Evolutionary conservation across 2,329 filamentous ascomycete genomes (phyloP), one percentile per base, ranked within the genome.

Genomic region (Rhytidhysteron rufulum): DNA sequence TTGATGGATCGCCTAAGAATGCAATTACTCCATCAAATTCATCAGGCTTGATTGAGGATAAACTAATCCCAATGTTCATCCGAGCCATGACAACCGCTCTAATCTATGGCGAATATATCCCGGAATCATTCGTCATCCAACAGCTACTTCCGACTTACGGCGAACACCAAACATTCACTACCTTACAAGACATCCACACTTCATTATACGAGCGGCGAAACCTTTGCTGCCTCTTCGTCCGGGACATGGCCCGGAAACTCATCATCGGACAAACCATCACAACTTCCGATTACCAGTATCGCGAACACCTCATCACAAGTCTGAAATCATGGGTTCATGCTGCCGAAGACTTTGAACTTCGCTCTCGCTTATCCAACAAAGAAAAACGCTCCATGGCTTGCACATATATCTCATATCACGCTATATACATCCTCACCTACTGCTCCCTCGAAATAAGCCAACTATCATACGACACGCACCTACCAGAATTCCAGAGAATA

Each of bases 11-110:
- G 11, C 15, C 30, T 10, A 20, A 13, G 31, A 44, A 24, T 25
- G 15, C 25, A 20, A 17, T 9, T 18, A 17, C 19, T 11, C 3
- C 25, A 22, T 36, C 15, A 4, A 21, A n/a, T 22, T 22, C 24
- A 3, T 15, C 18, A 17, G 40, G 18, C 13, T 25, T 52, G 22
- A 51, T 57, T 2, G 39, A 50, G 19, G 35, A 49, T 5, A 46
- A 45, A 5, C 43, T 58, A 4, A 11, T 49, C 4, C 54, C 54
- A 5, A 48, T 58, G n/a, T 57, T 54, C 22, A 45, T 46, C 11
- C 45, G 53, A 15, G 40, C 47, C 3, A 46, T 57, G 5, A 39
- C 50, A 17, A 42, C 46, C 11, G 54, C 48, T 4, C 40, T 53
- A 9, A 9, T 57, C 4, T 54, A 49, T 35, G 53, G 53, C 11